Percentiles rank a stretch among this genome's conserved stretches.
Evolutionary conservation across 805 yeast genomes (phyloP).

Genomic region (Kodamaea hsintzibuensis): DNA sequence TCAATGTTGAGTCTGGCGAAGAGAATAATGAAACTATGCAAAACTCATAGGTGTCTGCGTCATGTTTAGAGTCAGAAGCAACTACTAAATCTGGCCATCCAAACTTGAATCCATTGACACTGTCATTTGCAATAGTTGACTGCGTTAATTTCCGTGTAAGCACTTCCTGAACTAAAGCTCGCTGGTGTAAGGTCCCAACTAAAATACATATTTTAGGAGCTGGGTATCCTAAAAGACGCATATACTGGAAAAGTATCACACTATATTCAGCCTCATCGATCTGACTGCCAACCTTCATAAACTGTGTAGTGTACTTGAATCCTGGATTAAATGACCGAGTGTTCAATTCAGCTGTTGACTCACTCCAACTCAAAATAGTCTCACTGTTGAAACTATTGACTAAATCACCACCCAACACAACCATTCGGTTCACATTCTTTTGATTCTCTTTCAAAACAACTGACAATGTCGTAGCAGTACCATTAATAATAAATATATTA

Average conservation of each 20-base stretch:
- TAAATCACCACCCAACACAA: slow-evolving; percentile 12
- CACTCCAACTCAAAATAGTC: neutral
- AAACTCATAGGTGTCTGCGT: slow-evolving; percentile 9
- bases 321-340: slow-evolving; percentile 11
- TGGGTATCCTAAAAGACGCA: slow-evolving; percentile 47
- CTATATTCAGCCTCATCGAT: slow-evolving; percentile 47
- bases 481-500: slow-evolving; percentile 11
- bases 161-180: slow-evolving; percentile 43
- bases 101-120: slow-evolving; percentile 17
- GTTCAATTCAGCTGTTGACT: slow-evolving; percentile 1
- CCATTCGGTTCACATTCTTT: slow-evolving; percentile 3
- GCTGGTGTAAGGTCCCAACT: slow-evolving; percentile 43
- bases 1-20: slow-evolving; percentile 23
- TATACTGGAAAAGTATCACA: slow-evolving; percentile 45
- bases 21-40: slow-evolving; percentile 9
- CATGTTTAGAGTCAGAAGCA: neutral
- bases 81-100: slow-evolving; percentile 18
- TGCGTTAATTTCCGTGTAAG: slow-evolving; percentile 12
- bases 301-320: slow-evolving; percentile 10
- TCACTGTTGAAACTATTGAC: slow-evolving; percentile 1
- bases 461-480: slow-evolving; percentile 4
- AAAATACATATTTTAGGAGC: slow-evolving; percentile 38
- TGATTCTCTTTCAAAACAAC: slow-evolving; percentile 4
- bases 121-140: neutral
- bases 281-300: slow-evolving; percentile 12